phyloP scores from a whole-genome alignment of 805 yeast species.

The Candida boleticola region DNA sequence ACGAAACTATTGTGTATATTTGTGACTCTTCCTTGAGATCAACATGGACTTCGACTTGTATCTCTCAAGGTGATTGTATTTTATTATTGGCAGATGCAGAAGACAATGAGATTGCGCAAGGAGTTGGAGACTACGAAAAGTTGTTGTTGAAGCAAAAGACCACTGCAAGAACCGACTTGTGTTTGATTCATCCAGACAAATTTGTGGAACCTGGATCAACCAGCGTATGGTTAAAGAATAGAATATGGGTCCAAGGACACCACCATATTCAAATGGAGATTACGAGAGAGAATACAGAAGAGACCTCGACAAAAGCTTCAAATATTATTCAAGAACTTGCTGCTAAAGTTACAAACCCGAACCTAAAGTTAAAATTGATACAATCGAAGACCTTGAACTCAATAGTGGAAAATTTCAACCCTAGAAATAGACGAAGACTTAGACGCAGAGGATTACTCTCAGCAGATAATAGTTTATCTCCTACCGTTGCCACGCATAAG shows the following conservation, averaged over 20 bases:
- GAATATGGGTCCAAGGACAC: slow-evolving; percentile 91
- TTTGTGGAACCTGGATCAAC: slow-evolving; percentile 85
- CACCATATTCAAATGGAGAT: slow-evolving; percentile 81
- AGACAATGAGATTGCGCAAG: slow-evolving; percentile 53
- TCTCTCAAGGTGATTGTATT: slow-evolving; percentile 94
- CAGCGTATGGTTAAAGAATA: slow-evolving; percentile 73
- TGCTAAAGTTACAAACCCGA: slow-evolving; percentile 34
- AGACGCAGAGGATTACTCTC: background rate
- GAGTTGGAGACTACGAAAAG: slow-evolving; percentile 83
- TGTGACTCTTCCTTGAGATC: slow-evolving; percentile 84
- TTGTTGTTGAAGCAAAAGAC: slow-evolving; percentile 71
- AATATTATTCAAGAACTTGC: slow-evolving; percentile 35
- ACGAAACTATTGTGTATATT: slow-evolving; percentile 83
- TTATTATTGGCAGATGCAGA: slow-evolving; percentile 82
- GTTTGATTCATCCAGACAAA: slow-evolving; percentile 79
- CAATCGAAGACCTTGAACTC: background rate
- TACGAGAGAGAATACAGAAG: slow-evolving; percentile 16
- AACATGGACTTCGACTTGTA: slow-evolving; percentile 89
- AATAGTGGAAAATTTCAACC: slow-evolving; percentile 20
- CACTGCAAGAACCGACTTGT: slow-evolving; percentile 83
- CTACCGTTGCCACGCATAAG: slow-evolving; percentile 56
- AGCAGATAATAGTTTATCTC: slow-evolving; percentile 3
- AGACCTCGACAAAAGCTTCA: slow-evolving; percentile 9
- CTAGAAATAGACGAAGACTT: slow-evolving; percentile 16
- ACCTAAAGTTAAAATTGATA: slow-evolving; percentile 24